A percentile compares a stretch with the other conserved stretches of the same genome.
phyloP scores from a whole-genome alignment of 768 basidiomycete genomes.

The Lactarius sanguifluus region DNA sequence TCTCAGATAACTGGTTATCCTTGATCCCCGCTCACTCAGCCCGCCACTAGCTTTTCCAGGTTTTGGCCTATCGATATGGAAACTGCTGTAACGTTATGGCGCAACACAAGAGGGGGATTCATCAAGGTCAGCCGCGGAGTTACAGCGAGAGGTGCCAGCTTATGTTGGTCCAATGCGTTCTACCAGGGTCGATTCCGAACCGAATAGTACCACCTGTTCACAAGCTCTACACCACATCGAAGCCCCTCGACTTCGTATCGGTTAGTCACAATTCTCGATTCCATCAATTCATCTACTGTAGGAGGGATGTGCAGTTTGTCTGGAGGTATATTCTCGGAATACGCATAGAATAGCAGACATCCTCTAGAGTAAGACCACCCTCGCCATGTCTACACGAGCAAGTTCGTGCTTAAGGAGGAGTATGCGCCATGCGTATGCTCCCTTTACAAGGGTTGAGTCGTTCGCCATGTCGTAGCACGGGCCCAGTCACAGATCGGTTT shows the following conservation, averaged over 20 bases:
- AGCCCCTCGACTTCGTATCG: not conserved
- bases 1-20: too few relatives aligned
- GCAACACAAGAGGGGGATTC: too few relatives aligned
- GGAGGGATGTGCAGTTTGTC: not conserved
- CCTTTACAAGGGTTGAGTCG: not conserved
- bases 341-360: not conserved
- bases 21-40: too few relatives aligned
- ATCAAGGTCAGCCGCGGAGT: too few relatives aligned
- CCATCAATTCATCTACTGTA: not conserved
- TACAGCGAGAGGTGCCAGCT: too few relatives aligned
- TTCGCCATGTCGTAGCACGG: not conserved
- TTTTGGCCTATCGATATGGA: too few relatives aligned
- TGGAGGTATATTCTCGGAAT: too few relatives aligned
- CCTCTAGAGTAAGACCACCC: not conserved
- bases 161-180: too few relatives aligned
- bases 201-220: not conserved
- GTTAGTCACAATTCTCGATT: not conserved
- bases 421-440: not conserved
- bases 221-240: not conserved
- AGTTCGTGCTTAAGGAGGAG: not conserved
- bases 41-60: too few relatives aligned
- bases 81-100: too few relatives aligned
- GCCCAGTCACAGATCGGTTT: not conserved
- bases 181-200: not conserved
- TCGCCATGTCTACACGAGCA: not conserved